A percentile compares a stretch with the other conserved stretches of the same genome.
Conservation (phyloP, 2,329 filamentous ascomycete genomes). For the Annulohypoxylon truncatum region DNA sequence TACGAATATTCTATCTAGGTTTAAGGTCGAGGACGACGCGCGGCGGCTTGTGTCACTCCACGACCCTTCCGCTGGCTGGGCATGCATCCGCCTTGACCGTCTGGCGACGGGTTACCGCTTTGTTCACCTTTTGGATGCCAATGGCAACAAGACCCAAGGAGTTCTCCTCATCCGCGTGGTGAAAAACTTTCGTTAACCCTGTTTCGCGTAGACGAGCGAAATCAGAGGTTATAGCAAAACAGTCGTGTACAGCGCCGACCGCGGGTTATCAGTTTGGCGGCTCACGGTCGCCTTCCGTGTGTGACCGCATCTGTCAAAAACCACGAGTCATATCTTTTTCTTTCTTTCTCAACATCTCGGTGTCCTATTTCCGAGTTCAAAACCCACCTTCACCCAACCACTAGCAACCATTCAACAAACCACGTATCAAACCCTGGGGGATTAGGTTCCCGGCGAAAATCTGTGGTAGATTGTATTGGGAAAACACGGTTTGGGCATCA, state of each 20-base stretch:
- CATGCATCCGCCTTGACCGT: conserved; percentile 69
- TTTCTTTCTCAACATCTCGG: conserved; percentile 5
- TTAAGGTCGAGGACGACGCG: conserved; percentile 65
- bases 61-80: conserved; percentile 62
- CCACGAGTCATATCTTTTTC: conserved; percentile 12
- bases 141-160: conserved; percentile 58
- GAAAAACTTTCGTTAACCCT: conserved; percentile 56
- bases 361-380: conserved; percentile 20
- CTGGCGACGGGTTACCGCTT: conserved; percentile 67
- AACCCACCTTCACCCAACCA: conserved; percentile 18
- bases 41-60: conserved; percentile 50
- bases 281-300: conserved; percentile 19
- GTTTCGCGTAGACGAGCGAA: conserved; percentile 18
- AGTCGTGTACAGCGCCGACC: conserved; percentile 15
- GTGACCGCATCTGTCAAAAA: conserved; percentile 25
- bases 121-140: conserved; percentile 60
- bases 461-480: conserved; percentile 20
- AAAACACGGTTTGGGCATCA: conserved; percentile 25
- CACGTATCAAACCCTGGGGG: conserved; percentile 14
- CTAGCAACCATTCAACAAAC: conserved; percentile 2
- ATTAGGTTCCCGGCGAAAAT: conserved; percentile 24
- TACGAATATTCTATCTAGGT: conserved; percentile 53
- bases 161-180: conserved; percentile 65
- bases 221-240: conserved; percentile 16
- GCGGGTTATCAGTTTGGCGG: conserved; percentile 18